A percentile compares a stretch with the other conserved stretches of the same genome.
These are phyloP conservation scores for Physaria fendleri DNA, from an alignment of 345 rosid species.

Conservation along the genomic window DNA sequence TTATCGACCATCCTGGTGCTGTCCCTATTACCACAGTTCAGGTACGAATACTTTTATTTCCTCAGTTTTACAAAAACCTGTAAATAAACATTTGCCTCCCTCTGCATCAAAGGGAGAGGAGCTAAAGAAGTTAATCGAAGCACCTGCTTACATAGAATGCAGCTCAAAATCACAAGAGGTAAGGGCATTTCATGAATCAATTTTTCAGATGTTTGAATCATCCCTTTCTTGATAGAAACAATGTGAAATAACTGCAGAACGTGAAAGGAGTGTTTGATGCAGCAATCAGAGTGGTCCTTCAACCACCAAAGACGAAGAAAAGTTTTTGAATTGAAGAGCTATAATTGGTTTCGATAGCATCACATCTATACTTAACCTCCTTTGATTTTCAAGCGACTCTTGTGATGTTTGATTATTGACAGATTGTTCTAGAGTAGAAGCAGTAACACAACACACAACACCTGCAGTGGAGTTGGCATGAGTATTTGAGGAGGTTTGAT, in stretches of 20 bases:
- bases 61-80: background rate
- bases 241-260: constrained; percentile 46
- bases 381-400: too few species aligned
- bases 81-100: background rate
- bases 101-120: constrained; percentile 69
- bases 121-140: constrained; percentile 64
- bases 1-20: constrained; percentile 85
- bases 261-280: constrained; percentile 91
- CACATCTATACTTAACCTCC: too few species aligned
- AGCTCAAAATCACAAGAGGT: constrained; percentile 95
- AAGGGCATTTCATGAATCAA: background rate
- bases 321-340: too few species aligned
- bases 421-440: too few species aligned
- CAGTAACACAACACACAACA: too few species aligned
- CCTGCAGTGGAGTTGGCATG: too few species aligned
- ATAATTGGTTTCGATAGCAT: too few species aligned
- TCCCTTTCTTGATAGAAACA: constrained; percentile 3
- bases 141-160: constrained; percentile 88
- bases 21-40: constrained; percentile 69
- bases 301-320: constrained; percentile 84
- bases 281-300: constrained; percentile 89
- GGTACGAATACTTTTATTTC: constrained; percentile 30
- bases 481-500: too few species aligned
- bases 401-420: too few species aligned
- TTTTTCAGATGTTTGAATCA: background rate